Evolutionary conservation across 176 grass and related monocot species (phyloP).

Genomic region (Puccinellia tenuiflora): DNA sequence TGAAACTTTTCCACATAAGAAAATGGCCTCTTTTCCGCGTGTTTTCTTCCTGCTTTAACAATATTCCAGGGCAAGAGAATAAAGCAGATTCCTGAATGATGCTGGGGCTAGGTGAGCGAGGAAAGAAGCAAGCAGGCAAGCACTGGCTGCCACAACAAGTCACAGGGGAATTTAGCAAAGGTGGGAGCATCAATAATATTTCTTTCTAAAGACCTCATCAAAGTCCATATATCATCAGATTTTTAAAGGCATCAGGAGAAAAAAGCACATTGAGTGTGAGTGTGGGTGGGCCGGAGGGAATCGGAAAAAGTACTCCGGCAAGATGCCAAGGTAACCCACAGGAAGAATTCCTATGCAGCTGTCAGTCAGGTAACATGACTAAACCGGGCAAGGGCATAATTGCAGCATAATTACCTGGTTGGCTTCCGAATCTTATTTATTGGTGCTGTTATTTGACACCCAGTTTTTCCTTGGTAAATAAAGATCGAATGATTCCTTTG

Average conservation of each 20-base stretch:
- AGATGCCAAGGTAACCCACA: slow-evolving; percentile 39
- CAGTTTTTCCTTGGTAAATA: neutral
- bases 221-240: slow-evolving; percentile 32
- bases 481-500: no score
- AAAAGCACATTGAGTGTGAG: slow-evolving; percentile 28
- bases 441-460: neutral
- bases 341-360: slow-evolving; percentile 19
- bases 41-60: slow-evolving; percentile 40
- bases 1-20: slow-evolving; percentile 1
- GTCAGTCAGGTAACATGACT: slow-evolving; percentile 38
- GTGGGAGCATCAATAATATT: slow-evolving; percentile 41
- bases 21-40: slow-evolving; percentile 32
- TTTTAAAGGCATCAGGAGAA: slow-evolving; percentile 34
- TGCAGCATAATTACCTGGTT: slow-evolving; percentile 42
- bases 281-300: slow-evolving; percentile 36
- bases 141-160: slow-evolving; percentile 26
- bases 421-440: slow-evolving; percentile 5
- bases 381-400: slow-evolving; percentile 27
- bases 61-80: slow-evolving; percentile 15
- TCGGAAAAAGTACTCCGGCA: slow-evolving; percentile 32
- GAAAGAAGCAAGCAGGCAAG: neutral
- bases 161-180: slow-evolving; percentile 43
- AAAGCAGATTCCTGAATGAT: slow-evolving; percentile 64
- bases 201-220: slow-evolving; percentile 56
- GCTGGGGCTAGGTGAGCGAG: slow-evolving; percentile 4